Base-by-base conservation (phyloP, 148 eudicot species). In the Rhododendron molle region DNA sequence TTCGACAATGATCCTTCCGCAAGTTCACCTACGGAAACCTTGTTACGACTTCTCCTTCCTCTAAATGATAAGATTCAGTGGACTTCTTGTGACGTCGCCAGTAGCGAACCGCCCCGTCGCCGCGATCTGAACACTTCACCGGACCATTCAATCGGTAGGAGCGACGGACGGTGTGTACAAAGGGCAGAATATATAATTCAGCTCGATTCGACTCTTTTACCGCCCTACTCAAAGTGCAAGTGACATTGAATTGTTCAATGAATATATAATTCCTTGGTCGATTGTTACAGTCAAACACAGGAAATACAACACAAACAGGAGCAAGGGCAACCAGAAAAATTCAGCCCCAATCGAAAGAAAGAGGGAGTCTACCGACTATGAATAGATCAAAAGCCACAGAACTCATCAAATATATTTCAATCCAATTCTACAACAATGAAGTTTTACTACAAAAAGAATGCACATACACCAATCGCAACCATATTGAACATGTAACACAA, bases 21-120 rank as follows among this genome's bases (percentile, higher is more conserved):
- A 94, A 95, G 96, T 94, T 92, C 94, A 92, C 96, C 94, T 91
- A 94, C 90, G 89, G 90, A 92, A 92, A 94, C 93, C 92, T 94
- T 94, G 91, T 92, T 92, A 94, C 88, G 93, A 94, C 92, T 92
- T 94, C 92, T 94, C 90, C 95, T 93, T 76, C 79, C 49, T 46
- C 40, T 38, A 38, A 38, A 38, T 32, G 32, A 1, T 32, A 32
- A 32, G 32, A 1, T 32, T 32, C 32, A 32, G 32, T 32, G 32
- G 32, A 32, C 32, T 32, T 32, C 32, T 32, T 1, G 32, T 1
- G 32, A 32, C 32, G 32, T 32, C 32, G 32, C 32, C 32, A 1
- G 32, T 1, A 32, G 32, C 32, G 32, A 32, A 32, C 32, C 32
- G 32, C 32, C 32, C 0, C 32, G 32, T 32, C 32, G 32, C 32